Evolutionary conservation across 2,329 filamentous ascomycete species (phyloP), one percentile per base, ranked within the genome.

Genomic region (Aureobasidium sp.): DNA sequence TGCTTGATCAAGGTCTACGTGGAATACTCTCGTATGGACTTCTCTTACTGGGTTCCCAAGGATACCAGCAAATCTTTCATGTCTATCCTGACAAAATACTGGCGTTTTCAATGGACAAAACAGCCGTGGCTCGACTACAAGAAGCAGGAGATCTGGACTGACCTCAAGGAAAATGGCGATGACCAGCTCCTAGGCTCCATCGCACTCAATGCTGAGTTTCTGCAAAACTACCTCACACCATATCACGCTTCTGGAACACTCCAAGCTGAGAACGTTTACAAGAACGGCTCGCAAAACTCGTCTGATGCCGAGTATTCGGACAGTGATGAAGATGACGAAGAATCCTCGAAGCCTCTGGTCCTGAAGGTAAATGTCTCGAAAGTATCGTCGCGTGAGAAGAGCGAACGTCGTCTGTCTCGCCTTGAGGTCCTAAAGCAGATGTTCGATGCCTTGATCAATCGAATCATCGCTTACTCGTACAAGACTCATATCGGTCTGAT

Each of bases 341-440:
- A 27, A 23, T 18, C 27, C 20, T 2, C 1, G 27, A 40, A 33
- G 23, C 33, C 25, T 40, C 23, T 64, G 61, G 61, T 64, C 1
- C 16, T 55, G 31, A 64, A 64, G n/a, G 40, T 64, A 1, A 1
- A 29, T 11, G 9, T 64, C 50, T 45, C 55, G 2, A 23, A 36
- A 23, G 33, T 16, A 3, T 16, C 33, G 10, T 20, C 15, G 4
- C 23, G 7, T 10, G 3, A 40, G 10, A n/a, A 55, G 20, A 9
- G 13, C 1, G 10, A 55, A 38, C 27, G 38, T 23, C n/a, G 20
- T 25, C 10, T 63, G 16, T 47, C 66, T 31, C 68, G 75, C 15
- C 69, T 79, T 13, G 76, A 77, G 47, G 76, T 79, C 4, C 66
- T 77, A 20, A 78, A 79, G 67, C 74, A 79, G 59, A 76, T 79